These are phyloP conservation scores for Auxenochlorella pyrenoidosa DNA, from an alignment of 139 green algal genomes.

Conservation along the genomic window DNA sequence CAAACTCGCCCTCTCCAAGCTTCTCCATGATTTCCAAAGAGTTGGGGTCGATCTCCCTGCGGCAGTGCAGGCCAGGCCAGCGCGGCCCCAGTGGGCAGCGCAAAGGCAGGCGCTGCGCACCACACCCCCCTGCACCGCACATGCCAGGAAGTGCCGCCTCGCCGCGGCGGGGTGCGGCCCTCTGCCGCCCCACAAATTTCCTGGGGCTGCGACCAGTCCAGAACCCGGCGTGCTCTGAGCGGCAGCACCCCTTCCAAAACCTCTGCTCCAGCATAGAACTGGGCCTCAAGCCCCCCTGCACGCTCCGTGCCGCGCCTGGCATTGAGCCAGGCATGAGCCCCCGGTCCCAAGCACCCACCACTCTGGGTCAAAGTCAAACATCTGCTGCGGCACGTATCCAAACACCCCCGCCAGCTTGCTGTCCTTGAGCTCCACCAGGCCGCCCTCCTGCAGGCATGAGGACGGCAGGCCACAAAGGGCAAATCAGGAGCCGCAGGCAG, in stretches of 20 bases:
- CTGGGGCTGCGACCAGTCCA: too few relatives aligned
- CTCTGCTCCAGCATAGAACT: too few relatives aligned
- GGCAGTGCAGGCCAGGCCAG: background rate
- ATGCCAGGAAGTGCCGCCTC: too few relatives aligned
- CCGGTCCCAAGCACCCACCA: conserved; percentile 50
- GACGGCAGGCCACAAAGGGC: background rate
- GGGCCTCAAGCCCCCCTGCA: too few relatives aligned
- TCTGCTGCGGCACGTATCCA: conserved; percentile 61
- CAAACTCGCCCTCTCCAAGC: conserved; percentile 93
- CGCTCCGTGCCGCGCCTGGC: too few relatives aligned
- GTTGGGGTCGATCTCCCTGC: conserved; percentile 83
- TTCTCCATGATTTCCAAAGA: conserved; percentile 83
- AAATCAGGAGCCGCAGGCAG: background rate
- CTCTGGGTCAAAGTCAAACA: conserved; percentile 81
- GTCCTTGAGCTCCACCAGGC: conserved; percentile 67
- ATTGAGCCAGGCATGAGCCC: background rate
- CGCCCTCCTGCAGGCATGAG: background rate
- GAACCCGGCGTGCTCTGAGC: too few relatives aligned
- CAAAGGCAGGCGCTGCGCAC: too few relatives aligned
- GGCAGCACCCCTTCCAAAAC: too few relatives aligned
- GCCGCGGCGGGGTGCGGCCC: too few relatives aligned
- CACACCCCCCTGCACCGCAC: too few relatives aligned
- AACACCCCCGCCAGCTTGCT: conserved; percentile 65
- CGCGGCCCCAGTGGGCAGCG: too few relatives aligned
- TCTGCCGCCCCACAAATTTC: too few relatives aligned